A percentile compares a stretch with the other conserved stretches of the same genome.
These are phyloP conservation scores for Suillus clintonianus DNA, from an alignment of 768 basidiomycete species.

Conservation along the genomic window DNA sequence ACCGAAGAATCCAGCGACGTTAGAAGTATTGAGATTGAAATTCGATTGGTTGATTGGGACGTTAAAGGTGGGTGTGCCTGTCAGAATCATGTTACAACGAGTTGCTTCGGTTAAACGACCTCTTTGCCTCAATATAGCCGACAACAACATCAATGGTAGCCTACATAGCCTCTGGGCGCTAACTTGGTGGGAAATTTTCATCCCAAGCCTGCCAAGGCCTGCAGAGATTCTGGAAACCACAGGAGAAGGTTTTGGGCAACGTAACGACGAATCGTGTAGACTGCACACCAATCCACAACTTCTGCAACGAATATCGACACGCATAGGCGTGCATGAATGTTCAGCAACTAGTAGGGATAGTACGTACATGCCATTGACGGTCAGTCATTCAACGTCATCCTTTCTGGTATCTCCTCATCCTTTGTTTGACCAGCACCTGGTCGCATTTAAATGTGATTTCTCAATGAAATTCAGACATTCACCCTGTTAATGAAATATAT, in stretches of 20 bases:
- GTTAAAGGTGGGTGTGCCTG: background rate
- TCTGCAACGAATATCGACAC: background rate
- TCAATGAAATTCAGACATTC: too few relatives aligned
- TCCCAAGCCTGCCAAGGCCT: too few relatives aligned
- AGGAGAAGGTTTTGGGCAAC: background rate
- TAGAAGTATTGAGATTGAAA: constrained; percentile 29
- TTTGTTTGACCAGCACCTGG: constrained; percentile 53
- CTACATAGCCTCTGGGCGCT: background rate
- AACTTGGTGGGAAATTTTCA: background rate
- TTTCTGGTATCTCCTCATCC: background rate
- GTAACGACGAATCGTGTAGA: background rate
- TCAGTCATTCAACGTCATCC: constrained; percentile 37
- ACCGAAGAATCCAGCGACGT: constrained; percentile 37
- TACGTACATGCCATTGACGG: constrained; percentile 73
- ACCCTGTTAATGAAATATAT: too few relatives aligned
- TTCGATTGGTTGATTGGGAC: background rate
- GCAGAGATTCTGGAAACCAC: too few relatives aligned
- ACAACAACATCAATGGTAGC: too few relatives aligned
- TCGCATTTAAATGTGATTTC: too few relatives aligned
- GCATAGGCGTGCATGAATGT: background rate
- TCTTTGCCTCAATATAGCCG: background rate
- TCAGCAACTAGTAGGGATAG: constrained; percentile 34
- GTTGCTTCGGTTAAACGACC: background rate
- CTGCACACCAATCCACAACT: too few relatives aligned
- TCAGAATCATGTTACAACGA: background rate